Evolutionary conservation across 2,329 filamentous ascomycete species (phyloP), one percentile per base, ranked within the genome.

Genomic region (Pyrenophora teres): DNA sequence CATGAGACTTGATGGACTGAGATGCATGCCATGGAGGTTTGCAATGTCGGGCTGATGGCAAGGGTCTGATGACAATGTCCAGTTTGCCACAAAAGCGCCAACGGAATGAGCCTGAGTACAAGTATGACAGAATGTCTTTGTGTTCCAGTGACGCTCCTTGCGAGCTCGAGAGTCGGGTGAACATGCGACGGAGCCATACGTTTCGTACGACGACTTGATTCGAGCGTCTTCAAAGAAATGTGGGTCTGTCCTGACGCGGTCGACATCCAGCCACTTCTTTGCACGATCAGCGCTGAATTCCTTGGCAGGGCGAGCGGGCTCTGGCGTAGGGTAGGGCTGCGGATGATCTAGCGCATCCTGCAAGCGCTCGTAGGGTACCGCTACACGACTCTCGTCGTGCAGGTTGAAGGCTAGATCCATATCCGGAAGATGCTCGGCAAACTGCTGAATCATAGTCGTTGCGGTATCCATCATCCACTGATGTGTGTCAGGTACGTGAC

Each of bases 21-120:
- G 78, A 68, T 89, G 85, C 64, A 93, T 85, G 36, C 89, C 87
- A 63, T 93, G 89, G 1, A 93, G 78, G 54, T 86, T 80, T 23
- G 84, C 82, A 27, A 93, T 77, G 57, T 94, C 90, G 1, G 90
- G 87, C 65, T 94, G 90, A 53, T 88, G 83, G 67, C 90, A 95
- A 23, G 87, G 80, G 40, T 90, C 82, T 5, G 85, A 80, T 4
- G 87, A 83, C 7, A 80, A 68, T 1, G 80, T 77, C 85, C 88
- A 92, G 60, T 89, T 80, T 4, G 78, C 76, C 5, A 91, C 74
- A 62, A 90, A 88, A 18, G 85, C 84, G 2, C 83, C 86, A 15
- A 83, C 75, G 0, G 88, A 88, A 64, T 92, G 88, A 0, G 82
- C 81, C 6, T 77, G 74, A 2, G 80, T 77, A 68, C 89, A 93